Percentiles rank a stretch among this genome's conserved stretches.
These are phyloP conservation scores for Gonium pectorale DNA, from an alignment of 139 green algal species.

Conservation along the genomic window DNA sequence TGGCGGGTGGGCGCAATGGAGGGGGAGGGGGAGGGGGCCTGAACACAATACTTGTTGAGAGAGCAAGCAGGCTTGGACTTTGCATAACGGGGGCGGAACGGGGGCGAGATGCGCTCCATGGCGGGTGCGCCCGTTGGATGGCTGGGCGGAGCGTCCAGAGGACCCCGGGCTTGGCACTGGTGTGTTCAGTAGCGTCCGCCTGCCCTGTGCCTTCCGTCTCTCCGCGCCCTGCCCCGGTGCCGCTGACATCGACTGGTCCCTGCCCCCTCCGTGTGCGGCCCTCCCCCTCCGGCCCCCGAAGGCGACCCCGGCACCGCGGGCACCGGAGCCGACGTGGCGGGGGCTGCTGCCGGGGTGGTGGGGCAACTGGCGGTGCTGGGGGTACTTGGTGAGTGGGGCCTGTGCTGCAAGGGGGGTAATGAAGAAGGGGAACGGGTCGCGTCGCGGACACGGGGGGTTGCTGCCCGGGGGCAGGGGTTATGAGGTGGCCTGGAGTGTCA, in stretches of 20 bases:
- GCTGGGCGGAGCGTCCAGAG: too few relatives aligned
- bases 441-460: too few relatives aligned
- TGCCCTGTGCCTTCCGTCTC: too few relatives aligned
- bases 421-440: background rate
- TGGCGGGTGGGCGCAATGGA: background rate
- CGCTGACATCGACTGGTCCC: background rate
- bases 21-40: background rate
- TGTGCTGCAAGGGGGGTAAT: background rate
- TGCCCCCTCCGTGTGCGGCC: background rate
- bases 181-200: too few relatives aligned
- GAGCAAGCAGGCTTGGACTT: too few relatives aligned
- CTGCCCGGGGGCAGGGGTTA: too few relatives aligned
- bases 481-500: background rate
- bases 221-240: too few relatives aligned
- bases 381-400: constrained; percentile 7
- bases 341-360: constrained; percentile 38
- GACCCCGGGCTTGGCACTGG: too few relatives aligned
- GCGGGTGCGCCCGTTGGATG: too few relatives aligned
- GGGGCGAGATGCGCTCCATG: too few relatives aligned
- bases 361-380: constrained; percentile 42
- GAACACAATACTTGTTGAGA: too few relatives aligned
- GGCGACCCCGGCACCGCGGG: constrained; percentile 30
- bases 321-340: constrained; percentile 37
- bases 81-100: too few relatives aligned
- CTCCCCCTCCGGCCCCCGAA: background rate